These are phyloP conservation scores for Kluyveromyces siamensis DNA, from an alignment of 805 yeast species.

Conservation along the genomic window DNA sequence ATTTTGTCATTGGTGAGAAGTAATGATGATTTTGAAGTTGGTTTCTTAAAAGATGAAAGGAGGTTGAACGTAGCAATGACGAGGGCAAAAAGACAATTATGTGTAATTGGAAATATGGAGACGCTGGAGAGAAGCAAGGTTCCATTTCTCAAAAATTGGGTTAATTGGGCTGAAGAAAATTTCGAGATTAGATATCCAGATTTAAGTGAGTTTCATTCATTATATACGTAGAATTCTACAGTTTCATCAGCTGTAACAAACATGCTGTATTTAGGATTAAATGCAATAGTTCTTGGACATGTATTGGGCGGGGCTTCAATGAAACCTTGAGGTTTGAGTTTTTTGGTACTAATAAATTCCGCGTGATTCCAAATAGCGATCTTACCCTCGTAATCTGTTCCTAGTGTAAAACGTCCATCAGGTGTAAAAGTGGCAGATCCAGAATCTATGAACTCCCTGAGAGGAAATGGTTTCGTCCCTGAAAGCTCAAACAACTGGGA, in stretches of 20 bases:
- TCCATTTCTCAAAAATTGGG: slow-evolving; percentile 55
- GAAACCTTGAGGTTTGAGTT: slow-evolving; percentile 19
- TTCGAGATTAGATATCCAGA: slow-evolving; percentile 66
- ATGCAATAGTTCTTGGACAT: slow-evolving; percentile 32
- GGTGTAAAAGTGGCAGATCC: slow-evolving; percentile 56
- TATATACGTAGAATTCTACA: slow-evolving; percentile 28
- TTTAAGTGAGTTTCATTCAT: slow-evolving; percentile 28
- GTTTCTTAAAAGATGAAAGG: slow-evolving; percentile 70
- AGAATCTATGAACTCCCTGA: slow-evolving; percentile 37
- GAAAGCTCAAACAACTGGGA: slow-evolving; percentile 35
- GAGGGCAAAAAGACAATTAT: slow-evolving; percentile 75
- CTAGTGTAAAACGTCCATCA: slow-evolving; percentile 53
- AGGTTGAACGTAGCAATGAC: slow-evolving; percentile 92
- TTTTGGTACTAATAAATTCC: slow-evolving; percentile 22
- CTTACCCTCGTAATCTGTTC: slow-evolving; percentile 49
- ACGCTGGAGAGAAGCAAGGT: slow-evolving; percentile 38
- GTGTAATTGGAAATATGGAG: slow-evolving; percentile 82
- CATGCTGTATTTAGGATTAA: slow-evolving; percentile 34
- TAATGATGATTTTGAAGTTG: slow-evolving; percentile 61
- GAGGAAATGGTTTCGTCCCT: slow-evolving; percentile 41
- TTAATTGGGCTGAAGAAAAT: slow-evolving; percentile 55
- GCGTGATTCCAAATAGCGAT: slow-evolving; percentile 45
- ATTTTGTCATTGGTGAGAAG: slow-evolving; percentile 75
- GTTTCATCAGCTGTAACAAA: slow-evolving; percentile 32
- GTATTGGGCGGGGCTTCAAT: slow-evolving; percentile 26